phyloP scores from a whole-genome alignment of 2,329 filamentous ascomycete species.

The Diaporthe longicolla region DNA sequence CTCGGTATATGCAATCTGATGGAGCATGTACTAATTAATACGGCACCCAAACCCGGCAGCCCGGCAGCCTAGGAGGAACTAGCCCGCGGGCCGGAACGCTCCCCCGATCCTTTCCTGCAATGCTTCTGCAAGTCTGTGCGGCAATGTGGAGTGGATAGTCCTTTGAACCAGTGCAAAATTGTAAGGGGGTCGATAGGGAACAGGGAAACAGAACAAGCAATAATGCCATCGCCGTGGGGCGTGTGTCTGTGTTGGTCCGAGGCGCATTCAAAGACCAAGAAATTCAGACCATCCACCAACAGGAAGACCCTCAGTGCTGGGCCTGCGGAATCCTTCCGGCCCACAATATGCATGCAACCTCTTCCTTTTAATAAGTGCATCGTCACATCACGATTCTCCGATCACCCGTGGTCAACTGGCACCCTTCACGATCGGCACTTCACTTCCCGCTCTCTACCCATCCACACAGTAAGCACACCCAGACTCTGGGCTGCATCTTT shows the following conservation, averaged over 20 bases:
- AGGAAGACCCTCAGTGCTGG: not conserved
- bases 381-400: not conserved
- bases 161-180: not conserved
- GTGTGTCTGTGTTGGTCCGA: slow-evolving; percentile 6
- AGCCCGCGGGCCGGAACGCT: slow-evolving; percentile 13
- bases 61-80: not conserved
- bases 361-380: slow-evolving; percentile 33
- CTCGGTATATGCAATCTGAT: not conserved
- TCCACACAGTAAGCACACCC: not conserved
- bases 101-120: not conserved
- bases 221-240: not conserved
- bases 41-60: no score
- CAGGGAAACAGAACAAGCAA: not conserved
- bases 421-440: slow-evolving; percentile 1
- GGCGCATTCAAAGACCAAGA: not conserved
- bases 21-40: not conserved
- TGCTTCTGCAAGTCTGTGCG: slow-evolving; percentile 5
- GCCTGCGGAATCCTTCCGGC: slow-evolving; percentile 18
- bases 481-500: not conserved
- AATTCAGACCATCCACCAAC: not conserved
- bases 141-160: not conserved
- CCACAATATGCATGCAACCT: slow-evolving; percentile 15
- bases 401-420: not conserved
- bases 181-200: not conserved
- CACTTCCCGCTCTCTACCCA: not conserved